A percentile compares a stretch with the other conserved stretches of the same genome.
Conservation (phyloP, 306 rosid species). For the Oemleria cerasiformis region DNA sequence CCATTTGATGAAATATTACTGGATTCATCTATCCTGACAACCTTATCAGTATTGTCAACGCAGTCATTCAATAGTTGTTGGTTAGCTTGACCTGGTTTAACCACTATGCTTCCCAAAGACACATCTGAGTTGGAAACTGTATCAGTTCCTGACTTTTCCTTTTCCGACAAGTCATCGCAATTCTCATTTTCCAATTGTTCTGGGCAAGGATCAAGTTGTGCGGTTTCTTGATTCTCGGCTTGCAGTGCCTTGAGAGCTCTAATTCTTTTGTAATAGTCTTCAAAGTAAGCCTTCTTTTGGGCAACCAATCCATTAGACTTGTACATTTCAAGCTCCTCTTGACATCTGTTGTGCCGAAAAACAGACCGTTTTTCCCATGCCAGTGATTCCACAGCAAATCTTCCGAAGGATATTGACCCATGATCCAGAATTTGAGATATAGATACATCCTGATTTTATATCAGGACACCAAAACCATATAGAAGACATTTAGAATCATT, state of each 20-base stretch:
- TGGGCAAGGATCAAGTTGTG: not conserved
- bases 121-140: not conserved
- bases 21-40: not conserved
- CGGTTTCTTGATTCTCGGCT: constrained; percentile 20
- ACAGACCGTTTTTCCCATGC: constrained; percentile 39
- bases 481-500: not conserved
- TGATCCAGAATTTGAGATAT: constrained; percentile 23
- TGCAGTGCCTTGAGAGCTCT: constrained; percentile 26
- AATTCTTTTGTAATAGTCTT: constrained; percentile 29
- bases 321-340: constrained; percentile 40
- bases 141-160: constrained; percentile 11
- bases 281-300: constrained; percentile 40
- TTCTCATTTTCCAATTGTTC: not conserved
- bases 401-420: constrained; percentile 39
- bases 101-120: constrained; percentile 1
- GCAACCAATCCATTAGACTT: constrained; percentile 37
- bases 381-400: constrained; percentile 34
- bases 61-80: constrained; percentile 7
- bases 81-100: not conserved
- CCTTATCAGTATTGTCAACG: not conserved
- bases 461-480: not conserved
- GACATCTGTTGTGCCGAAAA: constrained; percentile 31
- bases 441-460: constrained; percentile 16
- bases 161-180: not conserved
- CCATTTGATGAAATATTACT: not conserved